Conservation (phyloP, 2,329 filamentous ascomycete genomes). For the Colletotrichum spaethianum region DNA sequence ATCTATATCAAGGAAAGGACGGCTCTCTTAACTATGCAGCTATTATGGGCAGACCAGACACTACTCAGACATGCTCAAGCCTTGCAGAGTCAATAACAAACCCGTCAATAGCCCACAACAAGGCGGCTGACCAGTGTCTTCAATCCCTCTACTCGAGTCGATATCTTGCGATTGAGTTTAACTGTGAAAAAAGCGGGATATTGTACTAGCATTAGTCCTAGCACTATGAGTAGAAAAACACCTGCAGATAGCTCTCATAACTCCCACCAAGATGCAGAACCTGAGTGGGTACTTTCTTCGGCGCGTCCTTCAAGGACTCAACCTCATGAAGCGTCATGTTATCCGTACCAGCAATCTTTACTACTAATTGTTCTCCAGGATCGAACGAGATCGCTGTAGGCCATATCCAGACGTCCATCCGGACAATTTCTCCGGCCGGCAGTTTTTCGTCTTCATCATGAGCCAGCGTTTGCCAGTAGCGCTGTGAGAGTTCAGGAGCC, state of each 20-base stretch:
- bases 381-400: conserved; percentile 18
- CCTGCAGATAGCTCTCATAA: conserved; percentile 15
- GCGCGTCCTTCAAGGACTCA: not conserved
- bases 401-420: conserved; percentile 22
- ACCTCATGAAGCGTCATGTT: conserved; percentile 4
- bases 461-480: too few species aligned
- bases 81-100: too few species aligned
- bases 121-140: too few species aligned
- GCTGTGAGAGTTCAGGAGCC: too few species aligned
- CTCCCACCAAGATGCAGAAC: conserved; percentile 1
- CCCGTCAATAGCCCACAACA: too few species aligned
- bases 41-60: not conserved
- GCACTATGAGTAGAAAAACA: too few species aligned
- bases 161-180: too few species aligned
- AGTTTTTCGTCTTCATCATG: too few species aligned
- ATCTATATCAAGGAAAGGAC: not conserved
- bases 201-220: too few species aligned
- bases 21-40: conserved; percentile 16
- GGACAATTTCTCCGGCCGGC: not conserved
- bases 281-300: not conserved
- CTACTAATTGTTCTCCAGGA: conserved; percentile 5
- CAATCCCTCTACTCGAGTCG: too few species aligned
- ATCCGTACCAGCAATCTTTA: not conserved
- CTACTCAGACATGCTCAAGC: too few species aligned
- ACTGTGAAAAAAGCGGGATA: too few species aligned